phyloP scores from a whole-genome alignment of 2,329 filamentous ascomycete genomes.

The Exophiala mesophila region DNA sequence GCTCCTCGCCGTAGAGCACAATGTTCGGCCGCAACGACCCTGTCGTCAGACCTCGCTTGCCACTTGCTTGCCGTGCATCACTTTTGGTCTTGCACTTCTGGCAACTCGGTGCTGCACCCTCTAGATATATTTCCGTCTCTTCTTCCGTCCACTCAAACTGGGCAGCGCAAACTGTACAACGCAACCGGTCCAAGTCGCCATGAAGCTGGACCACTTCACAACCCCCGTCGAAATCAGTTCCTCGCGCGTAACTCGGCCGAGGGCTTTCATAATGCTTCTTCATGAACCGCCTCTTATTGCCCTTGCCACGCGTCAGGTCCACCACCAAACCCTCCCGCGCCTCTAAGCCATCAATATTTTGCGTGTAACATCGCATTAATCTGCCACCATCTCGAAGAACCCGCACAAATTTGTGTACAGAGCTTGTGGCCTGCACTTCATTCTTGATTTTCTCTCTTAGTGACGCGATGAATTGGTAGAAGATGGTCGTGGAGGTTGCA shows the following conservation, averaged over 20 bases:
- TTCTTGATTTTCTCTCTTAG: constrained; percentile 58
- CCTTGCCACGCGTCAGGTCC: constrained; percentile 57
- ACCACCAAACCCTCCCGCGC: constrained; percentile 64
- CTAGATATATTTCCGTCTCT: constrained; percentile 45
- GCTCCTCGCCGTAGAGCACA: constrained; percentile 69
- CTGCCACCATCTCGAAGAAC: constrained; percentile 63
- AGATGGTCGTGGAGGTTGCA: constrained; percentile 62
- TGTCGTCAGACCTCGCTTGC: constrained; percentile 62
- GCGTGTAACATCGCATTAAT: constrained; percentile 67
- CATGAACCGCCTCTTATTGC: constrained; percentile 57
- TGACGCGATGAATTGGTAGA: constrained; percentile 67
- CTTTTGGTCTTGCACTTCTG: constrained; percentile 61
- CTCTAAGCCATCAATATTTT: constrained; percentile 71
- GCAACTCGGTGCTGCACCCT: constrained; percentile 63
- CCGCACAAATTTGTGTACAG: constrained; percentile 64
- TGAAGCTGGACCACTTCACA: constrained; percentile 60
- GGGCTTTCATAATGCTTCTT: constrained; percentile 35
- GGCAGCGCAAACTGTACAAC: constrained; percentile 47
- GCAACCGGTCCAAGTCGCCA: constrained; percentile 60
- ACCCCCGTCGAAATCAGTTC: constrained; percentile 33
- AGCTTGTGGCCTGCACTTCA: constrained; percentile 56
- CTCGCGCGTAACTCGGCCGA: constrained; percentile 16
- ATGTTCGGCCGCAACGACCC: constrained; percentile 67
- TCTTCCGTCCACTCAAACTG: constrained; percentile 43
- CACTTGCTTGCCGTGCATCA: constrained; percentile 57